A percentile compares a stretch with the other conserved stretches of the same genome.
phyloP scores from a whole-genome alignment of 495 filamentous ascomycete genomes.

The Xylaria bambusicola region DNA sequence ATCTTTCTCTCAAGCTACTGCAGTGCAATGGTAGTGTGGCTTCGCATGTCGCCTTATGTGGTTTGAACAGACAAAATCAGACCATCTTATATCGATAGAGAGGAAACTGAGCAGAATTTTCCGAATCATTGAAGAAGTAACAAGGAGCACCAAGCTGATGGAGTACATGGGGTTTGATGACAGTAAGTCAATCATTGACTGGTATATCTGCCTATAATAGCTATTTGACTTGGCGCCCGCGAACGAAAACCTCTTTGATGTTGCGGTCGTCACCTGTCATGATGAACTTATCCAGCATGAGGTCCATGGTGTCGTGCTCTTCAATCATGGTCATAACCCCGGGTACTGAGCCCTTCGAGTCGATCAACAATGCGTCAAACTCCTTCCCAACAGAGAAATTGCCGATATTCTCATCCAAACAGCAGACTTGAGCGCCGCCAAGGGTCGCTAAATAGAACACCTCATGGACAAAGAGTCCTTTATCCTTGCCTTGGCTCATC shows the following conservation, averaged over 20 bases:
- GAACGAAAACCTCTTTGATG: conserved; percentile 58
- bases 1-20: no score
- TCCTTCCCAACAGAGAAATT: conserved; percentile 62
- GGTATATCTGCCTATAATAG: no score
- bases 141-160: neutral
- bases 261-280: conserved; percentile 69
- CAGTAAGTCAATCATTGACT: neutral
- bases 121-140: neutral
- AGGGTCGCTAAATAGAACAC: conserved; percentile 64
- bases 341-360: conserved; percentile 39
- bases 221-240: conserved; percentile 52
- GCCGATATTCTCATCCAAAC: conserved; percentile 57
- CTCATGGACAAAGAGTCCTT: conserved; percentile 52
- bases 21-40: no score
- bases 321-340: conserved; percentile 56
- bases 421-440: conserved; percentile 63
- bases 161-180: neutral
- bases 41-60: no score
- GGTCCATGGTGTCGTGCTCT: conserved; percentile 48
- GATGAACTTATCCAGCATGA: conserved; percentile 64
- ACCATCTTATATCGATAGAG: no score
- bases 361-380: conserved; percentile 65
- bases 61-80: no score
- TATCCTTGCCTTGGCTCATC: conserved; percentile 48
- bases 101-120: no score